Evolutionary conservation across 177 flowering plant species (phyloP).

Genomic region (Vitis hybrid): DNA sequence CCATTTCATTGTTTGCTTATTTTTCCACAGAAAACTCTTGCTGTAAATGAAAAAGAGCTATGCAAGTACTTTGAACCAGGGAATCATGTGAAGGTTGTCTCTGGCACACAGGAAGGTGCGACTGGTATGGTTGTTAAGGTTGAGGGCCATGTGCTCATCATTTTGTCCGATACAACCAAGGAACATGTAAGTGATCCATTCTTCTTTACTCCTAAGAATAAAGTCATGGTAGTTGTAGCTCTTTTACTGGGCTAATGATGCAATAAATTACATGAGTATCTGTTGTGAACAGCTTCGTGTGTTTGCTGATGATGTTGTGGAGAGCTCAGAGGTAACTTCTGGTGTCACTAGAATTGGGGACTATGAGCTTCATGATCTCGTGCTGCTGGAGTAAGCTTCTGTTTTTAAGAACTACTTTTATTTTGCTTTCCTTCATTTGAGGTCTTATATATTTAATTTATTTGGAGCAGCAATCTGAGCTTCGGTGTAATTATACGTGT

Average conservation of each 20-base stretch:
- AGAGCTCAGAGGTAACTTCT: constrained; percentile 95
- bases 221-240: background rate
- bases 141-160: constrained; percentile 82
- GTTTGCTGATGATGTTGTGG: constrained; percentile 94
- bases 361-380: constrained; percentile 96
- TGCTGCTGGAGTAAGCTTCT: constrained; percentile 74
- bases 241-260: background rate
- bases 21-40: constrained; percentile 65
- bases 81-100: constrained; percentile 94
- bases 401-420: background rate
- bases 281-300: constrained; percentile 68
- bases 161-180: constrained; percentile 89
- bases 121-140: constrained; percentile 98
- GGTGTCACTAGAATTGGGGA: constrained; percentile 92
- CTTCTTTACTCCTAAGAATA: background rate
- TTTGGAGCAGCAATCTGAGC: constrained; percentile 68
- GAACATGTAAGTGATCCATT: constrained; percentile 69
- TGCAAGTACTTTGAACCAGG: constrained; percentile 97
- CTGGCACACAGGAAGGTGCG: constrained; percentile 91
- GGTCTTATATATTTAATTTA: constrained; percentile 11
- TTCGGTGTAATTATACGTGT: constrained; percentile 97
- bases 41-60: constrained; percentile 76
- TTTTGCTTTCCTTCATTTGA: background rate
- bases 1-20: background rate
- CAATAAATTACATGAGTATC: background rate